Conservation (phyloP, 805 yeast species). For the Isabelozyma gotoi region DNA sequence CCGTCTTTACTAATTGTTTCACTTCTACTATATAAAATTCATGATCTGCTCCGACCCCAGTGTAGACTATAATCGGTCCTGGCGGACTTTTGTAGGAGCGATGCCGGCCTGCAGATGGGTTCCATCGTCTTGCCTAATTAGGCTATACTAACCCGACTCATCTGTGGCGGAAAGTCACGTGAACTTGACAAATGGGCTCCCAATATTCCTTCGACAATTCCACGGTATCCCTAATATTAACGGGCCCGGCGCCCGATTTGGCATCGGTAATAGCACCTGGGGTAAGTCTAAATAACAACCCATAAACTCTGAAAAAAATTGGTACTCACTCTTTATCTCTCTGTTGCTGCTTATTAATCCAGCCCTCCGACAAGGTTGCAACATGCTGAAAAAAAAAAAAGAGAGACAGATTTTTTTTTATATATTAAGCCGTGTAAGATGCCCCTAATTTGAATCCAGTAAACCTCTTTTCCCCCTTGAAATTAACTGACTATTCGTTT, state of each 20-base stretch:
- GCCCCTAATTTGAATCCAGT: too few species aligned
- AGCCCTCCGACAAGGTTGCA: neutral
- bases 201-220: neutral
- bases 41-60: too few species aligned
- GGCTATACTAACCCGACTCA: neutral
- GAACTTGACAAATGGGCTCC: conserved; percentile 1
- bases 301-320: neutral
- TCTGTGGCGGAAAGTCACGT: neutral
- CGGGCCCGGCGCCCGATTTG: too few species aligned
- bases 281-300: neutral
- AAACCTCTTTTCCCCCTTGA: too few species aligned
- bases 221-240: neutral
- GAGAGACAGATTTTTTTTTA: neutral
- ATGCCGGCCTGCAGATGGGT: too few species aligned
- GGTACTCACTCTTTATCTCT: neutral
- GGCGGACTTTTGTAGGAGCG: too few species aligned
- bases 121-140: neutral
- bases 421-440: too few species aligned
- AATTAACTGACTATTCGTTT: too few species aligned
- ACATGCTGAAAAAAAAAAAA: neutral
- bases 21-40: too few species aligned
- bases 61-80: too few species aligned
- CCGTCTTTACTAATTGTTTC: conserved; percentile 33
- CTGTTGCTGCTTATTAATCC: neutral
- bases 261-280: too few species aligned